Evolutionary conservation across 306 rosid genomes (phyloP).

Genomic region (Lathyrus aphaca): DNA sequence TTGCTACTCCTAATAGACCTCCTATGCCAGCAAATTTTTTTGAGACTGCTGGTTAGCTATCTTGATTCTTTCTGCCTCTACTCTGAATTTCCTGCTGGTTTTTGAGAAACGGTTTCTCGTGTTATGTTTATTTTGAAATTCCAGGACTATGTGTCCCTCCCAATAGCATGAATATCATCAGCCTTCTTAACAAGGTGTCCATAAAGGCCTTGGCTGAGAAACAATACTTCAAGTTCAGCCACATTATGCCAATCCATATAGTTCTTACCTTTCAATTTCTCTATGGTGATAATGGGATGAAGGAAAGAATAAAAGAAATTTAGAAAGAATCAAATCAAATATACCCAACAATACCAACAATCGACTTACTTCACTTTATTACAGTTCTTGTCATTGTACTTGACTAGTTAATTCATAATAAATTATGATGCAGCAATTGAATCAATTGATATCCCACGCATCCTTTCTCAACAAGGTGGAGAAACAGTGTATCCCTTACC

Average conservation of each 20-base stretch:
- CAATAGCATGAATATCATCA: neutral
- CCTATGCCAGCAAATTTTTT: conserved; percentile 88
- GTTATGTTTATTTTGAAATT: conserved; percentile 10
- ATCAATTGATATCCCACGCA: conserved; percentile 88
- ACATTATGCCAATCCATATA: neutral
- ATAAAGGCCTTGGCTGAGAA: conserved; percentile 1
- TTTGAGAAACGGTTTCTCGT: conserved; percentile 20
- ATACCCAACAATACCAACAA: conserved; percentile 24
- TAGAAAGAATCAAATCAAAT: conserved; percentile 15
- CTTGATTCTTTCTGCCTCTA: conserved; percentile 30
- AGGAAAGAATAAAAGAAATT: neutral
- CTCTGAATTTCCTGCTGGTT: conserved; percentile 23
- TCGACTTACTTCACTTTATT: conserved; percentile 29
- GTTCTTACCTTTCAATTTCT: conserved; percentile 7
- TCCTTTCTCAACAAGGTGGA: conserved; percentile 99
- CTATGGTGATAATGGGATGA: neutral
- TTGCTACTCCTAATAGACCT: conserved; percentile 77
- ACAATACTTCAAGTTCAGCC: neutral
- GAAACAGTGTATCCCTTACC: conserved; percentile 96
- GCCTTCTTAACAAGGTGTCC: conserved; percentile 1
- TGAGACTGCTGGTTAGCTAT: conserved; percentile 85
- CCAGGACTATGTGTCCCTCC: conserved; percentile 4
- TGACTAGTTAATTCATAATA: conserved; percentile 40
- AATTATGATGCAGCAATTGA: conserved; percentile 76
- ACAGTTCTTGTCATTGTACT: conserved; percentile 16